These are phyloP conservation scores for Ambrosiella xylebori DNA, from an alignment of 2,329 filamentous ascomycete genomes.

Conservation along the genomic window DNA sequence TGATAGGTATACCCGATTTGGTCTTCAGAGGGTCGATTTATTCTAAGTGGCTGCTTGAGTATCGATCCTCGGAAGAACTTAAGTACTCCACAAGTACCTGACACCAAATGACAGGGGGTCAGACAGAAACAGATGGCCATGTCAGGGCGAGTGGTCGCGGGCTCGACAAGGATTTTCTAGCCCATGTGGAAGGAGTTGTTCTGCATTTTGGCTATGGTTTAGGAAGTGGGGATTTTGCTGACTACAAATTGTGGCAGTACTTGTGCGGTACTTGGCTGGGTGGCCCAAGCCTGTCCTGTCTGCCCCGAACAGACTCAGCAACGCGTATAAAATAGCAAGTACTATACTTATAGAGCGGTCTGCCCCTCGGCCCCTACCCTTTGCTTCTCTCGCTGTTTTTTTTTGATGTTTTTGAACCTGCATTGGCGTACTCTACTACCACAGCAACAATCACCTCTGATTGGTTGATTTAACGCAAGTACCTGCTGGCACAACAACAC, in stretches of 20 bases:
- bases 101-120: constrained; percentile 8
- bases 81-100: constrained; percentile 13
- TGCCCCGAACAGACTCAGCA: constrained; percentile 4
- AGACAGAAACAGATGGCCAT: neutral
- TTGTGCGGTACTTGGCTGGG: constrained; percentile 7
- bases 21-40: no score
- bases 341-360: constrained; percentile 27
- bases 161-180: neutral
- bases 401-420: constrained; percentile 8
- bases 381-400: constrained; percentile 13
- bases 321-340: constrained; percentile 30
- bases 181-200: neutral
- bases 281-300: constrained; percentile 2
- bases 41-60: neutral
- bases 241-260: constrained; percentile 5
- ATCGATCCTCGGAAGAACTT: constrained; percentile 3
- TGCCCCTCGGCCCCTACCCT: constrained; percentile 22
- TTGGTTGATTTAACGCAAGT: constrained; percentile 1
- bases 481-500: neutral
- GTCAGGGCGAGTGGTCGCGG: neutral
- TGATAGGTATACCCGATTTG: no score
- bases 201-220: neutral
- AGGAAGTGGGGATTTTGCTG: neutral
- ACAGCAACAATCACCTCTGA: neutral
- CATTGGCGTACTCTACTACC: constrained; percentile 4